These are phyloP conservation scores for Fusarium pseudonygamai DNA, from an alignment of 2,329 filamentous ascomycete species.

Conservation along the genomic window DNA sequence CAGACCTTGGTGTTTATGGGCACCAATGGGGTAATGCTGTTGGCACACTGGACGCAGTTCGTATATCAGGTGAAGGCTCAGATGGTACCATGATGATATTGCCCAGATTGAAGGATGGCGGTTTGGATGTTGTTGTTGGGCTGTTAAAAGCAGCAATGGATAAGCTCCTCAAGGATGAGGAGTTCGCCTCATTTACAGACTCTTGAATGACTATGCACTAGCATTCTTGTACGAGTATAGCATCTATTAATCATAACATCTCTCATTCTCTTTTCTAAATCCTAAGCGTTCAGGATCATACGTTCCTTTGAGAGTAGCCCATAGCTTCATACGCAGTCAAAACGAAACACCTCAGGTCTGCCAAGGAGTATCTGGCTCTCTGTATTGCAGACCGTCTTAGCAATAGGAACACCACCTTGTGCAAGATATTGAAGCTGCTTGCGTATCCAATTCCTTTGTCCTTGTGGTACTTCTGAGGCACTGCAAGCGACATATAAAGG, in stretches of 20 bases:
- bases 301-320: not conserved
- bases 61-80: not conserved
- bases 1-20: not conserved
- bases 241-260: no score
- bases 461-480: not conserved
- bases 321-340: not conserved
- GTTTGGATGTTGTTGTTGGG: not conserved
- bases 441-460: not conserved
- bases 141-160: not conserved
- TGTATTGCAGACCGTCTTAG: not conserved
- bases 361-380: not conserved
- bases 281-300: rapidly evolving
- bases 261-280: not conserved
- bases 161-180: not conserved
- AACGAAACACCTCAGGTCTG: not conserved
- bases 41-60: not conserved
- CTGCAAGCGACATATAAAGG: not conserved
- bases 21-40: not conserved
- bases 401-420: not conserved
- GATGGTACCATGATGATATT: not conserved
- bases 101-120: not conserved
- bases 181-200: not conserved
- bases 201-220: no score
- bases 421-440: not conserved
- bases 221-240: no score